Evolutionary conservation across 1,139 yeast genomes (phyloP).

Genomic region (Hansenula lynferdii): DNA sequence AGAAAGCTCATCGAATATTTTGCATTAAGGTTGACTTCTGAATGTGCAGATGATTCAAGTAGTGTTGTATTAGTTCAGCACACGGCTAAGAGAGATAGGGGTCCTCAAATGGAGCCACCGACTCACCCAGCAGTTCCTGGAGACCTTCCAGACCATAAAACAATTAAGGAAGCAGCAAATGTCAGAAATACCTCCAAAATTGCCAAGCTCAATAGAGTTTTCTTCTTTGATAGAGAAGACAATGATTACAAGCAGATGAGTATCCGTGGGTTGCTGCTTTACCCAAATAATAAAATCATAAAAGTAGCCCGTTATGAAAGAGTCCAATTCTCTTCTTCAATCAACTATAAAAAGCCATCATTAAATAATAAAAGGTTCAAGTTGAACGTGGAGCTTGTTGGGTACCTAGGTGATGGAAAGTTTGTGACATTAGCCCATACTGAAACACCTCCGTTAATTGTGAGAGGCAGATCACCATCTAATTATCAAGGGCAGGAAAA

Average conservation of each 20-base stretch:
- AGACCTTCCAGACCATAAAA: slow-evolving; percentile 49
- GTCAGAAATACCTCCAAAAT: slow-evolving; percentile 51
- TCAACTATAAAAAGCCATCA: slow-evolving; percentile 46
- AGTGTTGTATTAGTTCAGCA: slow-evolving; percentile 55
- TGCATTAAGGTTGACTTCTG: slow-evolving; percentile 52
- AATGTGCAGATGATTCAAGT: slow-evolving; percentile 48
- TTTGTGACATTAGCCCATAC: slow-evolving; percentile 31
- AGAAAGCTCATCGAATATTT: slow-evolving; percentile 45
- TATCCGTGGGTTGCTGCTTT: slow-evolving; percentile 22
- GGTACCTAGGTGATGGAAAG: slow-evolving; percentile 37
- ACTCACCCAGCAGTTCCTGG: slow-evolving; percentile 57
- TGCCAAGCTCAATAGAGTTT: slow-evolving; percentile 46
- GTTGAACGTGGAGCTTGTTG: slow-evolving; percentile 52
- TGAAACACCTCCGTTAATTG: slow-evolving; percentile 60
- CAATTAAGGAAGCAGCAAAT: slow-evolving; percentile 56
- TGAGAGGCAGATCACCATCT: slow-evolving; percentile 67
- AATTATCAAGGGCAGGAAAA: slow-evolving; percentile 31
- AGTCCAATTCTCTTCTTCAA: slow-evolving; percentile 61
- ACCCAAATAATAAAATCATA: slow-evolving; percentile 47
- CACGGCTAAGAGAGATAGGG: slow-evolving; percentile 68
- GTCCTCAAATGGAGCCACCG: slow-evolving; percentile 63
- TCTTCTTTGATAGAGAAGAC: slow-evolving; percentile 39
- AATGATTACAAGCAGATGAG: slow-evolving; percentile 8
- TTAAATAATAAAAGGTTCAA: slow-evolving; percentile 45
- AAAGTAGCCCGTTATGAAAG: slow-evolving; percentile 65